Percentiles rank a stretch among this genome's conserved stretches.
These are phyloP conservation scores for Nowakowskiella sp. DNA, from an alignment of 192 early-diverging fungal species.

Conservation along the genomic window DNA sequence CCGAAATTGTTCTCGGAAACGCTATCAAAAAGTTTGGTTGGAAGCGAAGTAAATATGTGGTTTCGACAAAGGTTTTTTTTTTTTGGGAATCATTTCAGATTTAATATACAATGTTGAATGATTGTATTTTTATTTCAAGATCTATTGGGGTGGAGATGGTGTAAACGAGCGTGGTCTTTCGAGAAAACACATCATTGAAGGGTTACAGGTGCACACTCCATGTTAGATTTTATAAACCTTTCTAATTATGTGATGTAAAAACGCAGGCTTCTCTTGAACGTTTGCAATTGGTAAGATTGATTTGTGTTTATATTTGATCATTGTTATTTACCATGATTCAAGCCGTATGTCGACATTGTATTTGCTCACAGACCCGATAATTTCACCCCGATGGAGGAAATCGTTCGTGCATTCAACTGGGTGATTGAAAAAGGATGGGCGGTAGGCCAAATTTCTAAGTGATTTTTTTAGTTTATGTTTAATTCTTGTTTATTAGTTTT, in stretches of 20 bases:
- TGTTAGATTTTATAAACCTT: no score
- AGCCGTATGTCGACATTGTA: conserved; percentile 47
- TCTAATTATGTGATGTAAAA: no score
- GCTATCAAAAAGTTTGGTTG: conserved; percentile 69
- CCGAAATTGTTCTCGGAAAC: conserved; percentile 66
- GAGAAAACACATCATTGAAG: conserved; percentile 79
- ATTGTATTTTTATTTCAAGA: no score
- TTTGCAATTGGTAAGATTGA: no score
- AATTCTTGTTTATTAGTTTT: no score
- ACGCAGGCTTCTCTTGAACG: no score
- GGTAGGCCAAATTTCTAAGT: no score
- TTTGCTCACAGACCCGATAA: conserved; percentile 74
- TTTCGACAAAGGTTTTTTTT: conserved; percentile 66
- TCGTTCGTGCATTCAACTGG: conserved; percentile 75
- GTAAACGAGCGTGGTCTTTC: conserved; percentile 77
- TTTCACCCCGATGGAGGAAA: conserved; percentile 76
- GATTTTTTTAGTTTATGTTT: no score
- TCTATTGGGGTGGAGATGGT: conserved; percentile 63
- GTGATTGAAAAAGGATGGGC: conserved; percentile 72
- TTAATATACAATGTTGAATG: no score
- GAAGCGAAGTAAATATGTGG: conserved; percentile 64
- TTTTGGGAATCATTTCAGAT: no score
- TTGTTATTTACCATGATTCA: neutral
- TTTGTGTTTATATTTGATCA: no score
- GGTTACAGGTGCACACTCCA: no score